Base-by-base conservation (phyloP, 1,139 yeast genomes). In the Saccharomyces pastorianus region DNA sequence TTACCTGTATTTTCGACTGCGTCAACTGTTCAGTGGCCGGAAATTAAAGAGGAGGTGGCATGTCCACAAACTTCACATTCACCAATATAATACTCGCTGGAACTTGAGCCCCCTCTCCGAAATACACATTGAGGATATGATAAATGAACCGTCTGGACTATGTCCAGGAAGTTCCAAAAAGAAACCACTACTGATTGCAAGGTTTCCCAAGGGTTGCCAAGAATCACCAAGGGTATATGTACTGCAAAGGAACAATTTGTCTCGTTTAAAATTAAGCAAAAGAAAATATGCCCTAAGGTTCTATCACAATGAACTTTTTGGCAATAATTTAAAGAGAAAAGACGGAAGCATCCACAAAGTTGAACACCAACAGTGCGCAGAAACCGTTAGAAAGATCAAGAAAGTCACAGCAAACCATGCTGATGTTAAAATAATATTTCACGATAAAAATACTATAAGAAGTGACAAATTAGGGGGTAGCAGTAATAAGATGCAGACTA, bases 111-210 rank as follows among this genome's bases (percentile, higher is more conserved):
- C 70, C 5, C 41, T 55, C 1, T 56, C 63, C 3, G 59, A 59
- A 6, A 25, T 58, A 2, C 59, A 61, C n/a, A 54, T 58, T 2
- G 70, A 66, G 38, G 68, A 67, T 53, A 60, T 63, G 59, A 51
- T 64, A 25, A 59, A 66, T 52, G 11, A 63, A 3, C 64, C 63
- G 6, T 62, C 65, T 6, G 56, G 60, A 0, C 48, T 59, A 28
- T 56, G 58, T 27, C 58, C 60, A 1, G 50, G 52, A 2, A 56
- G 64, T 5, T 48, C 56, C 17, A 59, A 54, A 27, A 51, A 49
- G 34, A 68, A 66, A 50, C 71, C 71, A 1, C 56, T 67, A 49
- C 32, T 67, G 23, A 66, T 67, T 41, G 65, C 70, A 5, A 59
- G 65, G 1, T 68, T 67, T 49, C 59, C 61, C 9, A 56, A 56